Conservation (phyloP, 176 grass and related monocot genomes). For the maize (Zea mays) region DNA sequence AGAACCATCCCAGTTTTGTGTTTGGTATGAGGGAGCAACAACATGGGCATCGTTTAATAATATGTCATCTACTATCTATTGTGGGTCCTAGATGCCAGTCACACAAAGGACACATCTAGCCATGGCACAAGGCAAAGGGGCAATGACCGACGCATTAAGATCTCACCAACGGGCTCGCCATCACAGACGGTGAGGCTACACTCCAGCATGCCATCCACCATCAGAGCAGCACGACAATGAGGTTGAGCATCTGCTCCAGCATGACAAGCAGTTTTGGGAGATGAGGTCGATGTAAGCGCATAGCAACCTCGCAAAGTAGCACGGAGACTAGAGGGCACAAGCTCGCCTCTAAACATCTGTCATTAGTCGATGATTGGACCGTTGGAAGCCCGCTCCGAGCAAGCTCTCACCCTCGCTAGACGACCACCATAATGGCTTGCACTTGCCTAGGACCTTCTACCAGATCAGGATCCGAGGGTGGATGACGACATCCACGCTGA, state of each 20-base stretch:
- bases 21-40: background rate
- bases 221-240: background rate
- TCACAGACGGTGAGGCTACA: background rate
- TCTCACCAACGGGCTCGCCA: background rate
- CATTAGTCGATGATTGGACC: background rate
- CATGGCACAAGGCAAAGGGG: background rate
- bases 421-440: background rate
- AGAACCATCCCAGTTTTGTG: background rate
- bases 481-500: background rate
- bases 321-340: background rate
- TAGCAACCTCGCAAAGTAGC: background rate
- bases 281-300: background rate
- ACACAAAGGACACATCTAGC: background rate
- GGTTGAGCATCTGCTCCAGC: background rate
- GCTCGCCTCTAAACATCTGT: background rate
- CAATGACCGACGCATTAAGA: background rate
- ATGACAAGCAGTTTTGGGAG: background rate
- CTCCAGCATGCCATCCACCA: background rate
- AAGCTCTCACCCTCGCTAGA: background rate
- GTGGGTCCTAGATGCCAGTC: background rate
- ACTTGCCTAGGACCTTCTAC: background rate
- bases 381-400: background rate
- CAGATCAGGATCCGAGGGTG: background rate
- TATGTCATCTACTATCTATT: background rate
- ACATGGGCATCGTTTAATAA: background rate